Evolutionary conservation across 441 rosid genomes (phyloP).

Genomic region (Theobroma grandiflorum): DNA sequence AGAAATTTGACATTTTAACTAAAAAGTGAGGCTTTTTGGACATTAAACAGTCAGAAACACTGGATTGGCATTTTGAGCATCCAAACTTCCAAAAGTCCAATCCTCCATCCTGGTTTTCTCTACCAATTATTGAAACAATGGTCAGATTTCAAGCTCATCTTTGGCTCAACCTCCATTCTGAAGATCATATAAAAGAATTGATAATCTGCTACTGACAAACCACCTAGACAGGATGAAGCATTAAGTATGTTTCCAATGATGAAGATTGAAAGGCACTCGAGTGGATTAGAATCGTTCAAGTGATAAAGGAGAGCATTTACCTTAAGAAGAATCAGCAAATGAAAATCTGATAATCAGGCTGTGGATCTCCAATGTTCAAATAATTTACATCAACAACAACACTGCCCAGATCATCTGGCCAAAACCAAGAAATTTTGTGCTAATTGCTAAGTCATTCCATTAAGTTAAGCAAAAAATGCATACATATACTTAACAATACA

Average conservation of each 20-base stretch:
- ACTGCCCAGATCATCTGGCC: slow-evolving; percentile 75
- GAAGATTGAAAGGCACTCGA: background rate
- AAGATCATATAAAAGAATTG: background rate
- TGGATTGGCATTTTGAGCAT: background rate
- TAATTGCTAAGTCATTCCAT: background rate
- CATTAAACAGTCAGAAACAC: background rate
- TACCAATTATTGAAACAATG: background rate
- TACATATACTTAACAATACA: background rate
- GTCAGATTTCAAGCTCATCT: background rate
- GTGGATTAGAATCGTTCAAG: background rate
- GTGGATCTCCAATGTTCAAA: slow-evolving; percentile 67
- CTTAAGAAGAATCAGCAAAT: slow-evolving; percentile 61
- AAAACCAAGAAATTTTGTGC: slow-evolving; percentile 20
- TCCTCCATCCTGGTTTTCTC: background rate
- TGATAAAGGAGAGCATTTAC: background rate
- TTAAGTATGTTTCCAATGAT: background rate
- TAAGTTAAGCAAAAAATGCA: background rate
- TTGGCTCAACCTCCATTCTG: background rate
- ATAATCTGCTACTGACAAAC: background rate
- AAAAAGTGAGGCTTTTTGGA: too few relatives aligned
- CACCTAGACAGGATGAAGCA: slow-evolving; percentile 3
- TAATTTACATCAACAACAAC: slow-evolving; percentile 82
- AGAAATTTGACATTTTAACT: too few relatives aligned
- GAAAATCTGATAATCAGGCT: slow-evolving; percentile 68
- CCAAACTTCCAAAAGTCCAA: background rate